Base-by-base conservation (phyloP, 306 rosid species). In the Cucumis sativus region DNA sequence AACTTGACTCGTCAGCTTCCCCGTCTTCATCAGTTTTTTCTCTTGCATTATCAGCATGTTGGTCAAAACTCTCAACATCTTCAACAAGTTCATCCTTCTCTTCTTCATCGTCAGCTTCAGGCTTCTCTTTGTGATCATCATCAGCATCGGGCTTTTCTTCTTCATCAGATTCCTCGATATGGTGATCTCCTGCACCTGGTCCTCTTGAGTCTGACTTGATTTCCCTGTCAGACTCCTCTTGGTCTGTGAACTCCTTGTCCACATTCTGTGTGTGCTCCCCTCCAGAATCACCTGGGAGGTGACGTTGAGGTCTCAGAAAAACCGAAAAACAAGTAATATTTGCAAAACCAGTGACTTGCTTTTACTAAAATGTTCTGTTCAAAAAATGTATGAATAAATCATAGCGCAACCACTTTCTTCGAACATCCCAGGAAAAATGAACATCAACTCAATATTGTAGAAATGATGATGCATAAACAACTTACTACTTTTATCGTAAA, bases 281-380 rank as follows among this genome's bases (percentile, higher is more conserved):
- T 51, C 83, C 97, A 51, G 91, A 88, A 84, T 85, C 87, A 81
- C 82, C 97, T 85, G 81, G 74, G 81, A 85, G 75, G 7, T 74
- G 65, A 59, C 49, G 12, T 77, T 8, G 8, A 69, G 71, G 51
- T 43, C 11, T 49, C 68, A 68, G 54, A 80, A n/a, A 52, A 60
- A 81, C 71, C 56, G 51, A 21, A 25, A 35, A 56, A 43, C 66
- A 54, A 49, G 9, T 56, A 39, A 47, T 4, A 5, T 12, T 72
- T 66, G n/a, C 25, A 25, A 30, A 28, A 21, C 8, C 23, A 35
- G 60, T 23, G 49, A 78, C 66, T 9, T 3, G 11, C 16, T 7
- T 40, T 20, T 54, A 9, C 64, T 35, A 52, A 21, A 75, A 37
- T 1, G 12, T 14, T 3, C 5, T 18, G 30, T n/a, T 11, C 23